phyloP scores from a whole-genome alignment of 1,284 basidiomycete species.

The Leucoagaricus sp. region DNA sequence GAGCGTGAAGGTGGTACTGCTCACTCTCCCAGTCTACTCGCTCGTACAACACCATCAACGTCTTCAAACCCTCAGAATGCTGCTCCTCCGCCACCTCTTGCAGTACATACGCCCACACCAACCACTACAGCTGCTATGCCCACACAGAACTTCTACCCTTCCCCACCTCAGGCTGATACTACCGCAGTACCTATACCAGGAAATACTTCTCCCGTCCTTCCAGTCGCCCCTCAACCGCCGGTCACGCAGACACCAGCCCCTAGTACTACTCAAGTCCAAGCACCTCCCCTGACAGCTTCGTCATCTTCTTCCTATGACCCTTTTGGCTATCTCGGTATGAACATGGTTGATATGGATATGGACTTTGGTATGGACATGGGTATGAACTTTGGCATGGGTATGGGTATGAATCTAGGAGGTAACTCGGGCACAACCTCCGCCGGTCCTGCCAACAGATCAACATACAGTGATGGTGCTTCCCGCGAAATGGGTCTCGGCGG shows the following conservation, averaged over 20 bases:
- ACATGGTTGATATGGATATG: slow-evolving; percentile 24
- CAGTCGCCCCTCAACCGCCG: slow-evolving; percentile 15
- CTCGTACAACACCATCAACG: slow-evolving; percentile 34
- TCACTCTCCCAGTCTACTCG: slow-evolving; percentile 37
- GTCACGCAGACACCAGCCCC: slow-evolving; percentile 6
- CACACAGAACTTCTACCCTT: slow-evolving; percentile 51
- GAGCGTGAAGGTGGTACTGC: slow-evolving; percentile 50
- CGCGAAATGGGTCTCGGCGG: slow-evolving; percentile 25
- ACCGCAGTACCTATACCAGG: slow-evolving; percentile 22
- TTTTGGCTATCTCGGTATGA: slow-evolving; percentile 36
- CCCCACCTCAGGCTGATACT: slow-evolving; percentile 49
- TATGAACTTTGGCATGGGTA: slow-evolving; percentile 44
- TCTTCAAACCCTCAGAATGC: slow-evolving; percentile 21
- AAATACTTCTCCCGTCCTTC: slow-evolving; percentile 29
- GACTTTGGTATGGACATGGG: slow-evolving; percentile 38
- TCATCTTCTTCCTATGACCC: slow-evolving; percentile 34
- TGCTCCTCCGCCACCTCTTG: slow-evolving; percentile 13
- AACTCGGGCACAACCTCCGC: slow-evolving; percentile 27
- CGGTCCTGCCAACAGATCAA: slow-evolving; percentile 18
- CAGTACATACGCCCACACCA: slow-evolving; percentile 15
- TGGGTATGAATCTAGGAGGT: slow-evolving; percentile 45
- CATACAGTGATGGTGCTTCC: slow-evolving; percentile 32
- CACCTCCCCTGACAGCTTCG: slow-evolving; percentile 13
- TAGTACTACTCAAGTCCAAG: slow-evolving; percentile 18
- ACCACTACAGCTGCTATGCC: slow-evolving; percentile 22